Evolutionary conservation across 1,284 basidiomycete species (phyloP).

Genomic region (Apiotrichum montevideense): DNA sequence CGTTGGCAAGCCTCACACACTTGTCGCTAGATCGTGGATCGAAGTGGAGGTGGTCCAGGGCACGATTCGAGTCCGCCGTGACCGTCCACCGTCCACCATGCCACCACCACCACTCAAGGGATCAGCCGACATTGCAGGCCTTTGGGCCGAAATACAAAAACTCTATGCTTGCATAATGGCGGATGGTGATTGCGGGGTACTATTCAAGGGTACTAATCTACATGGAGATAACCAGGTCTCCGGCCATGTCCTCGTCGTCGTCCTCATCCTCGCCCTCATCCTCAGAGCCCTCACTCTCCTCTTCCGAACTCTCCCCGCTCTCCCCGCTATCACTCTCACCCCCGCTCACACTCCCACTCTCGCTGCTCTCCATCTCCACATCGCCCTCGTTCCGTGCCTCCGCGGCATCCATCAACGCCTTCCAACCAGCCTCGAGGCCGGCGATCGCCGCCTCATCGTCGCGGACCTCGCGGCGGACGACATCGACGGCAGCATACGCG

Average conservation of each 20-base stretch:
- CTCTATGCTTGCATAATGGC: no score
- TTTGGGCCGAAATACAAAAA: no score
- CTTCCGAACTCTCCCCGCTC: neutral
- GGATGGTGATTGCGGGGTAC: no score
- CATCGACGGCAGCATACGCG: conserved; percentile 24
- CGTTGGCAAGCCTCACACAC: no score
- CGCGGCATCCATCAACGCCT: conserved; percentile 14
- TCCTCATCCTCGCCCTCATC: conserved; percentile 8
- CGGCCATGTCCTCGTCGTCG: conserved; percentile 5
- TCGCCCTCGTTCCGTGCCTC: conserved; percentile 5
- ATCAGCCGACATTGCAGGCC: no score
- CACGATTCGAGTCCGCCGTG: no score
- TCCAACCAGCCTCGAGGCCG: conserved; percentile 24
- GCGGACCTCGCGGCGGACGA: conserved; percentile 24
- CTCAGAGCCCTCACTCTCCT: conserved; percentile 5
- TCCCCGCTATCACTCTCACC: no score
- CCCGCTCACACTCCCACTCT: conserved; percentile 2
- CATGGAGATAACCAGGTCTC: conserved; percentile 14
- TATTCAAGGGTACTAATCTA: neutral
- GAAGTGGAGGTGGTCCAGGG: no score
- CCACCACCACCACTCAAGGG: no score
- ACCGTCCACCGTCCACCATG: no score
- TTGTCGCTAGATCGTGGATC: no score
- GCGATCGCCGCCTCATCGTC: conserved; percentile 9
- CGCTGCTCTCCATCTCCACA: conserved; percentile 3